phyloP scores from a whole-genome alignment of 148 eudicot species.

The Rhododendron ovatum region DNA sequence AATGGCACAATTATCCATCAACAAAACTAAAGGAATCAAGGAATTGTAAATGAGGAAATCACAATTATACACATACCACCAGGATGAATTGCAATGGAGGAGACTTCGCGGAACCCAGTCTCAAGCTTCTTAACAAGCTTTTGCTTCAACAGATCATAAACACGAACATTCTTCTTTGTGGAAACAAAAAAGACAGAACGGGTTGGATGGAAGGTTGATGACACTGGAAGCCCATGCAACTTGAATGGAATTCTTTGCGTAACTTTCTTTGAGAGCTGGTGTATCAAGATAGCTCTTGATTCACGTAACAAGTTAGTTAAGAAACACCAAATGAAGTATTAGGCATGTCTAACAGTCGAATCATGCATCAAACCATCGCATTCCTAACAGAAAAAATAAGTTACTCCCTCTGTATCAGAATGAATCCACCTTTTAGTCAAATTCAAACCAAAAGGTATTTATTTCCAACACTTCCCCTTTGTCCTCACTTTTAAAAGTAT shows the following conservation, averaged over 20 bases:
- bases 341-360: neutral
- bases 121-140: conserved; percentile 80
- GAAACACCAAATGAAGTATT: conserved; percentile 27
- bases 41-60: neutral
- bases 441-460: neutral
- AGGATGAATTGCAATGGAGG: conserved; percentile 87
- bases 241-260: conserved; percentile 72
- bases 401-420: neutral
- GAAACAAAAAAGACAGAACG: conserved; percentile 76
- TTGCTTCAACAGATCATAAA: conserved; percentile 77
- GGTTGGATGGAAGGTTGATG: conserved; percentile 80
- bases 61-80: conserved; percentile 52
- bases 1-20: neutral
- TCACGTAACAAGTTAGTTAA: conserved; percentile 72
- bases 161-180: conserved; percentile 86
- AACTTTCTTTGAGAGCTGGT: conserved; percentile 76
- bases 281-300: conserved; percentile 77
- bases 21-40: neutral
- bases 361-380: neutral
- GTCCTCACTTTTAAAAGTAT: neutral
- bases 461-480: neutral
- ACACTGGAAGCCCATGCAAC: conserved; percentile 87
- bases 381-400: neutral
- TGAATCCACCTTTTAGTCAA: neutral
- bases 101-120: conserved; percentile 72